Base-by-base conservation (phyloP, 148 eudicot species). In the Cornus controversa region DNA sequence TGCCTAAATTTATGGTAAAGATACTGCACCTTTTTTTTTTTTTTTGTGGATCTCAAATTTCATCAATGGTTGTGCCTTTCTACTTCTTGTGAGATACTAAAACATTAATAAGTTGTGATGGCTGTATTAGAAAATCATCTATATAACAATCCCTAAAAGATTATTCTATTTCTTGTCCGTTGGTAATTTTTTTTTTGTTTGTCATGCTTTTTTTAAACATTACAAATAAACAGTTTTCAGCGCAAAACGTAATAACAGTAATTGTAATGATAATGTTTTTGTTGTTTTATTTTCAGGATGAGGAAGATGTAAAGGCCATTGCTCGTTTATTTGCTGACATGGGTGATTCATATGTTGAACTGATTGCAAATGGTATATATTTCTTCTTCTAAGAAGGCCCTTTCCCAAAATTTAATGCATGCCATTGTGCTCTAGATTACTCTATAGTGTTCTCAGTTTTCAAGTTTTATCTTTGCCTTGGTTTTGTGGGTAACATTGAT, bases 261-360 rank as follows among this genome's bases (percentile, higher is more conserved):
- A 40, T 75, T 4, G 26, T 18, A 74, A 74, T 63, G 16, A n/a
- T 47, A 11, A 45, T 70, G 0, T 47, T 45, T 75, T 66, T 80
- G 15, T 31, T 73, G 62, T 36, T 82, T 58, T 47, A 60, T 58
- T 78, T 72, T 82, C 89, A 96, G 99, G 99, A 96, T 76, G 99
- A 96, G 85, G 99, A 96, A 89, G 99, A 96, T 85, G 89, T 86
- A 78, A 96, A 96, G 82, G 98, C 99, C 77, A 84, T 96, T 84
- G 99, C 97, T 81, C 99, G 99, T 82, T 87, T 96, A 80, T 93
- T 93, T 88, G 92, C 99, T 71, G 99, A 96, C 82, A 90, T 96
- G 94, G 99, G 99, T 69, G 99, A 96, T 84, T 90, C 99, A 47
- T 96, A 93, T 87, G 97, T 89, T 80, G 92, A 91, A 85, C 78